A percentile compares a stretch with the other conserved stretches of the same genome.
phyloP scores from a whole-genome alignment of 441 rosid genomes.

The Adansonia grandidieri region DNA sequence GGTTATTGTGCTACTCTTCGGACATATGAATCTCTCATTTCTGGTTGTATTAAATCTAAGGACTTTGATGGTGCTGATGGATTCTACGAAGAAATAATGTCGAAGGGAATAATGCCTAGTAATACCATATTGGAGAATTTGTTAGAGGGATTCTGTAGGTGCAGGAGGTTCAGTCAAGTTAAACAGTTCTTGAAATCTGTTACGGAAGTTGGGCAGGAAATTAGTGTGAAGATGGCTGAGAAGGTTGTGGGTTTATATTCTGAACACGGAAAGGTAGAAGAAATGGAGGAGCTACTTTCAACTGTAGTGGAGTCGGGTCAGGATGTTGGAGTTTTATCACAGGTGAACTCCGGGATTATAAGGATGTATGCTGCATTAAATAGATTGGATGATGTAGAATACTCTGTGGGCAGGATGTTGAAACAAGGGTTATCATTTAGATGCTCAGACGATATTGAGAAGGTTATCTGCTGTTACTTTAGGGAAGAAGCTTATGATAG shows the following conservation, averaged over 20 bases:
- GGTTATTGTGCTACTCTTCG: conserved; percentile 35
- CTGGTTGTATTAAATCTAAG: conserved; percentile 32
- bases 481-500: conserved; percentile 48
- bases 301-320: conserved; percentile 32
- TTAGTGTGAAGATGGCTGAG: conserved; percentile 39
- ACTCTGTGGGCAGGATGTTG: conserved; percentile 48
- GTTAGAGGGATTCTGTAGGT: conserved; percentile 38
- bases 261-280: conserved; percentile 35
- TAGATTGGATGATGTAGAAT: conserved; percentile 49
- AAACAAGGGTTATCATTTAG: conserved; percentile 41
- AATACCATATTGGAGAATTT: conserved; percentile 34
- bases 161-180: conserved; percentile 24
- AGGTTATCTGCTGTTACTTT: conserved; percentile 46
- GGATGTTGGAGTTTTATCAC: conserved; percentile 28
- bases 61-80: conserved; percentile 38
- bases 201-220: conserved; percentile 35
- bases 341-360: conserved; percentile 38
- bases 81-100: conserved; percentile 37
- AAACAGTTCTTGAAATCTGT: conserved; percentile 34
- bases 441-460: conserved; percentile 39
- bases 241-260: conserved; percentile 32
- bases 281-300: conserved; percentile 41
- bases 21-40: conserved; percentile 41
- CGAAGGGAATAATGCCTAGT: conserved; percentile 35
- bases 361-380: conserved; percentile 40